Percentiles rank a stretch among this genome's conserved stretches.
phyloP scores from a whole-genome alignment of 1,139 yeast species.

The Candida sojae region DNA sequence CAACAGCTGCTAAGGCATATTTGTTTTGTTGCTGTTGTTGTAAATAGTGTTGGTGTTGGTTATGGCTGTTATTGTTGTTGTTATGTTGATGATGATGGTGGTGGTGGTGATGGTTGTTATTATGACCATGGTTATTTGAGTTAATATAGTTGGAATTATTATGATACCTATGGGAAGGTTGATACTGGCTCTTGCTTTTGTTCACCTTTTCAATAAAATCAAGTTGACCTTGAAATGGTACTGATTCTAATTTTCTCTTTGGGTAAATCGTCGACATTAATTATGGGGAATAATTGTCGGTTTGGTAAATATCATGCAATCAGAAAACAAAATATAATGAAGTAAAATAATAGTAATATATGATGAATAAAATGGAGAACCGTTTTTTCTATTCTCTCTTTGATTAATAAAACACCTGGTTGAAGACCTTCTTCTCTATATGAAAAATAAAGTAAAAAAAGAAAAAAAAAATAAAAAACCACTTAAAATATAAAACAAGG shows the following conservation, averaged over 20 bases:
- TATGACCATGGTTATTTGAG: neutral
- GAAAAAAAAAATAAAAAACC: neutral
- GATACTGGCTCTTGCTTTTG: constrained; percentile 14
- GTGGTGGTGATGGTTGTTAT: constrained; percentile 9
- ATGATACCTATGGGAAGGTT: constrained; percentile 12
- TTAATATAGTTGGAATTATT: constrained; percentile 6
- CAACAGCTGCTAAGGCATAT: constrained; percentile 31
- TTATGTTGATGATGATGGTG: constrained; percentile 10
- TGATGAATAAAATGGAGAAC: neutral
- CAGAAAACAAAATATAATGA: neutral
- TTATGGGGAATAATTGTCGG: constrained; percentile 1
- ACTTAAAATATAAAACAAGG: constrained; percentile 1
- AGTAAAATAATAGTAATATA: constrained; percentile 1
- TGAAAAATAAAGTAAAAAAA: neutral
- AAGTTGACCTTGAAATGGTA: constrained; percentile 33
- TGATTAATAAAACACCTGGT: constrained; percentile 3
- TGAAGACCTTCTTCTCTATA: neutral
- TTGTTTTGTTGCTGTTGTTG: constrained; percentile 19
- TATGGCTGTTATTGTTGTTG: constrained; percentile 7
- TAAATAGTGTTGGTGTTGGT: constrained; percentile 13
- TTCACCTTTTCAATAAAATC: constrained; percentile 24
- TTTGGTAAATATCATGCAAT: constrained; percentile 6
- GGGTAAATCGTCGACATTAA: constrained; percentile 20
- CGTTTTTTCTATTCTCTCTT: neutral
- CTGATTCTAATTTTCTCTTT: constrained; percentile 27